Evolutionary conservation across 2,329 filamentous ascomycete species (phyloP), one percentile per base, ranked within the genome.

Genomic region (Neonectria neomacrospora): DNA sequence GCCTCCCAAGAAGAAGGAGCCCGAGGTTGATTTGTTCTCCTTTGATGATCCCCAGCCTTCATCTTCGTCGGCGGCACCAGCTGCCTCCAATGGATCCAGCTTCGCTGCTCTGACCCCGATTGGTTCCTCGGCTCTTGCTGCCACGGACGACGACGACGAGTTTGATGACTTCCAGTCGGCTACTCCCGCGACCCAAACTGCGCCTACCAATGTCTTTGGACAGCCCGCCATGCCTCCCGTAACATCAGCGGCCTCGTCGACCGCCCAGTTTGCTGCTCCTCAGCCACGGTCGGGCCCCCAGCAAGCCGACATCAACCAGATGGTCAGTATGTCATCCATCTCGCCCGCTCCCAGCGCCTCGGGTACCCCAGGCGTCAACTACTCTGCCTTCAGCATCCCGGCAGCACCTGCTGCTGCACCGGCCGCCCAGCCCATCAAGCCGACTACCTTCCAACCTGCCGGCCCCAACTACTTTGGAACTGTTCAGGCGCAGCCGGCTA

Each of bases 101-200:
- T 70, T 88, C 52, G 81, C 82, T 47, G 79, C 82, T 16, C 75
- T 89, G 52, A 63, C 73, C 28, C 71, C 72, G 41, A 64, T 68
- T 54, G 70, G 66, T 56, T 57, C 57, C 54, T 64, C 65, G 32
- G 67, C 63, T 2, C 67, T 67, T 18, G 51, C 70, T 16, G 76
- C 80, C 45, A 73, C 79, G 44, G 89, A 88, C 54, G 90, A 92
- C 66, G 95, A 97, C 67, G 94, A 97, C 70, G 96, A 97, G 67
- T 98, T 98, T 74, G 96, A 98, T 75, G 96, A 99, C 75, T 98
- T 98, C 84, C 93, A 97, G 78, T 97, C 94, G 20, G 95, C 95
- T 14, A 82, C 91, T 3, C 87, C 90, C 3, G 81, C 88, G 26
- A 74, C 82, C 14, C 78, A 79, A n/a, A 76, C 83, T 11, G 77